Evolutionary conservation across 129 eudicot genomes (phyloP), one percentile per base, ranked within the genome.

Genomic region (Flaveria robusta): DNA sequence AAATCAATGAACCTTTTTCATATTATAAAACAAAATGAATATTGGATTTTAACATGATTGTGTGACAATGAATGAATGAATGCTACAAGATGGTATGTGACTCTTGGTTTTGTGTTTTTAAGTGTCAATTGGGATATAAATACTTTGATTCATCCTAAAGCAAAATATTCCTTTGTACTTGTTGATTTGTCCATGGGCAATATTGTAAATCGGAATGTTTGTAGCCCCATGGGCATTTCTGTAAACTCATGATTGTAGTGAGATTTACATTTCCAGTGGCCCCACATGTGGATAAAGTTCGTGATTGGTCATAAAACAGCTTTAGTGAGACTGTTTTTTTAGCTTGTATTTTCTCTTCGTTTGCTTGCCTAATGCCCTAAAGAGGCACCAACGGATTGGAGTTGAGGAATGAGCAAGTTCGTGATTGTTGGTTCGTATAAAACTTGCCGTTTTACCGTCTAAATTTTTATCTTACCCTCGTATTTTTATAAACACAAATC

Each of bases 61-160:
- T n/a, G 9, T 46, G 20, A 51, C 43, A 72, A 77, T 77, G 87
- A 82, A 85, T 83, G 92, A 90, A 86, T 84, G 87, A 82, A 81
- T 66, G 94, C 55, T 69, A 76, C 79, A 72, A 76, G 71, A 58
- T 76, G 76, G 63, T 75, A 62, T 81, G 74, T 69, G 59, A 69
- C 74, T 71, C 60, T 76, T 81, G 68, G 78, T 29, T 29, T 68
- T 78, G 72, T 79, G 82, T 79, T 66, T 66, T 77, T 15, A 39
- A 22, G 83, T 73, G 37, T 81, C 71, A 78, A 81, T 78, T 58
- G 76, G 82, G 83, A 81, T 85, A 74, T 62, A 72, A 43, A 34
- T 63, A 77, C 64, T 71, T 71, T 77, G 74, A 72, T 77, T 77
- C 82, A 82, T 76, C 80, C 49, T 72, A 79, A 79, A 79, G 83